phyloP scores from a whole-genome alignment of 2,329 filamentous ascomycete species.

The Ceratocystis ficicola region DNA sequence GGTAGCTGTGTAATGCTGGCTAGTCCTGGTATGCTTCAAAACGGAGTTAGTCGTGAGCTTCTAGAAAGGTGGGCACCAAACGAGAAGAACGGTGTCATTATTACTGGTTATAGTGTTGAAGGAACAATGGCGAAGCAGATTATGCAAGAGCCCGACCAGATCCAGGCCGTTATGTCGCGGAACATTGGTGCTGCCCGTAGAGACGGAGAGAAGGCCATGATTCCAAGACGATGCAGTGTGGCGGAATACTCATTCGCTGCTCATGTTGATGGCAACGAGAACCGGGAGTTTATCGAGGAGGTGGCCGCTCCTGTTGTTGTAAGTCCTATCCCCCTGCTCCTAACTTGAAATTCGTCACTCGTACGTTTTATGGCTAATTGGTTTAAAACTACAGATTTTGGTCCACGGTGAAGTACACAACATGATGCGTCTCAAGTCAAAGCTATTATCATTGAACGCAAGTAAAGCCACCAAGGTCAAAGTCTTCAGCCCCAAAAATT shows the following conservation, averaged over 20 bases:
- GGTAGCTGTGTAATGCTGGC: conserved; percentile 95
- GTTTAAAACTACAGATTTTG: conserved; percentile 39
- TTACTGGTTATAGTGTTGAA: conserved; percentile 96
- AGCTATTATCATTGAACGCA: conserved; percentile 81
- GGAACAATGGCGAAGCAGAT: conserved; percentile 97
- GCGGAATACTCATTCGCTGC: conserved; percentile 93
- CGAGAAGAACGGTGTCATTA: conserved; percentile 94
- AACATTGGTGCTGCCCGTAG: conserved; percentile 52
- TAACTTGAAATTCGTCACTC: not conserved
- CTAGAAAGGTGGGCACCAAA: conserved; percentile 93
- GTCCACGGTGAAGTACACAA: conserved; percentile 96
- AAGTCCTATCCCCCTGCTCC: conserved; percentile 34
- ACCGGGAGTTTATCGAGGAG: conserved; percentile 93
- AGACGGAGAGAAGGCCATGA: conserved; percentile 78
- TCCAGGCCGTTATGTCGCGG: conserved; percentile 82
- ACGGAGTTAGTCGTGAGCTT: conserved; percentile 82
- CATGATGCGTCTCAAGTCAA: conserved; percentile 94
- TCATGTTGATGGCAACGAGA: conserved; percentile 91
- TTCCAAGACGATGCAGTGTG: conserved; percentile 82
- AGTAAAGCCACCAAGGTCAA: conserved; percentile 72
- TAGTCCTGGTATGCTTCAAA: conserved; percentile 95
- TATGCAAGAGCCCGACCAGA: conserved; percentile 86
- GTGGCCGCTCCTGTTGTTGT: conserved; percentile 84
- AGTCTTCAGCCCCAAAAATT: conserved; percentile 87
- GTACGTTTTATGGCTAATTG: not conserved